These are phyloP conservation scores for Teratosphaeria destructans DNA, from an alignment of 2,329 filamentous ascomycete species.

Conservation along the genomic window DNA sequence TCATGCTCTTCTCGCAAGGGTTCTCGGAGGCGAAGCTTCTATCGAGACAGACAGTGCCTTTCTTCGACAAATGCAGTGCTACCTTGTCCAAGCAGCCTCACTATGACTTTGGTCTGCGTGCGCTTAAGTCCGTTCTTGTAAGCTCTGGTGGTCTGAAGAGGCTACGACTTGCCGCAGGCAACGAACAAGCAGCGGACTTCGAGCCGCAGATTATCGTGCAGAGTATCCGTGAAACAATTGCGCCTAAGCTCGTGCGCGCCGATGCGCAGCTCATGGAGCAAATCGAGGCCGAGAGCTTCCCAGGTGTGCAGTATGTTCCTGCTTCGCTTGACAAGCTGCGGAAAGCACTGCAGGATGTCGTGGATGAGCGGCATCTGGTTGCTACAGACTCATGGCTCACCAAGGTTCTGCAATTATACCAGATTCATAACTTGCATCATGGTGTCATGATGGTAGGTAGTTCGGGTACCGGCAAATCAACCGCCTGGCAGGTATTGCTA, in stretches of 20 bases:
- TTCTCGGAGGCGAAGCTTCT: conserved; percentile 93
- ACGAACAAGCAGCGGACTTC: conserved; percentile 48
- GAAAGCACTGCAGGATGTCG: conserved; percentile 69
- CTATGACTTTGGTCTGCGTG: conserved; percentile 97
- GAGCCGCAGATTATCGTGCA: conserved; percentile 98
- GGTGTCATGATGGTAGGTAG: conserved; percentile 99
- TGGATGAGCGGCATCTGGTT: conserved; percentile 74
- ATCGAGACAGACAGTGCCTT: conserved; percentile 91
- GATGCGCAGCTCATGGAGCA: conserved; percentile 81
- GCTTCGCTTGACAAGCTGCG: conserved; percentile 74
- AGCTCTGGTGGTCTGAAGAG: conserved; percentile 96
- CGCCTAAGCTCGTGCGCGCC: conserved; percentile 85
- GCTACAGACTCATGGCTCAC: conserved; percentile 95
- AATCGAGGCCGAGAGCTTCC: conserved; percentile 81
- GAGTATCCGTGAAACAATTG: conserved; percentile 95
- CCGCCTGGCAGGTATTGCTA: conserved; percentile 84
- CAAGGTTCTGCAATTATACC: conserved; percentile 91
- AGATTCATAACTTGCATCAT: conserved; percentile 95
- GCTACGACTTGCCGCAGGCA: conserved; percentile 54
- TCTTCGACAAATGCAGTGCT: conserved; percentile 83
- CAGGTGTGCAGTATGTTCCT: conserved; percentile 83
- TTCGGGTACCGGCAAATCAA: conserved; percentile 94
- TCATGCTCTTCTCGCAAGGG: conserved; percentile 99
- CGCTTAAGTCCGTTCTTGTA: conserved; percentile 94
- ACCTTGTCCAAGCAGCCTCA: conserved; percentile 91